Base-by-base conservation (phyloP, 495 filamentous ascomycete species). In the Echria macrotheca region DNA sequence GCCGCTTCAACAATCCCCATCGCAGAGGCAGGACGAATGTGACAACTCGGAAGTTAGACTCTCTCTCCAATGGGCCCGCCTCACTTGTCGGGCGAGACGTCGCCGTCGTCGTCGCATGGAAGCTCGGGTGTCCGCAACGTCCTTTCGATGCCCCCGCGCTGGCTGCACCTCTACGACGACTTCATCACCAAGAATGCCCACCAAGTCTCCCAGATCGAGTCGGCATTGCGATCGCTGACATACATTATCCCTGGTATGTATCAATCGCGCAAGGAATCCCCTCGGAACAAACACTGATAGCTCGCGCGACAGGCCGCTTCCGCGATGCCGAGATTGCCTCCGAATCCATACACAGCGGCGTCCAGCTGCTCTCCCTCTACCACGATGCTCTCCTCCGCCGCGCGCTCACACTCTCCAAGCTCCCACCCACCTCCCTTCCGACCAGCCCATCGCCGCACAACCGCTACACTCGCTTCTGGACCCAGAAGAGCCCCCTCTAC, bases 171-270 rank as follows among this genome's bases (percentile, higher is more conserved):
- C 60, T 98, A 98, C 69, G 82, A 82, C 58, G 83, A 91, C 49
- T 96, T 96, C 68, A 90, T 98, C 70, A 87, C 86, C 31, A 91
- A 91, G 69, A 96, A 98, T 68, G 78, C 89, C 45, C 83, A 86
- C 64, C 87, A 91, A 18, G 88, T 98, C 44, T 83, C 84, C 11
- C 89, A 95, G 64, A 91, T 98, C 48, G 93, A 98, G 71, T 91
- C 86, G 33, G 88, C 87, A 12, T 71, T 98, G 60, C 81, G 94
- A 17, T 91, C 87, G 4, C 70, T 98, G 43, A 94, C 91, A 17
- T 97, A 97, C 64, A 91, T 98, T 57, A 91, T 98, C 21, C 93
- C 93, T 39, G 88, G 86, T 89, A 58, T 41, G 72, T 47, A n/a
- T n/a, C n/a, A n/a, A n/a, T n/a, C n/a, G n/a, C n/a, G n/a, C n/a